Percentiles rank a stretch among this genome's conserved stretches.
phyloP scores from a whole-genome alignment of 2,329 filamentous ascomycete species.

The Alternaria arbusti region DNA sequence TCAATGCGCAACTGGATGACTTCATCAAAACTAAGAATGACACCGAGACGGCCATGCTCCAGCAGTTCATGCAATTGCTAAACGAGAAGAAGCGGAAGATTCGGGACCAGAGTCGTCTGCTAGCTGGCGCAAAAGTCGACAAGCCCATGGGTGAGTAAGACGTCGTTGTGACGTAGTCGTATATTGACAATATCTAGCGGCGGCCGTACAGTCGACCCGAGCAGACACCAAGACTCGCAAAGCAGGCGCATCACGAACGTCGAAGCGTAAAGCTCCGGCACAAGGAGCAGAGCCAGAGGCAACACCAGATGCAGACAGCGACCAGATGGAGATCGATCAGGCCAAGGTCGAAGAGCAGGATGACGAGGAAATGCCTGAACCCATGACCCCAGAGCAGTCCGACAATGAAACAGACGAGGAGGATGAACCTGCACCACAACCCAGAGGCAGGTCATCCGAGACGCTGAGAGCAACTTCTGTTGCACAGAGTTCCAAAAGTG shows the following conservation, averaged over 20 bases:
- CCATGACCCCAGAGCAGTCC: slow-evolving; percentile 44
- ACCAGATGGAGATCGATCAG: slow-evolving; percentile 43
- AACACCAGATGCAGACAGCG: slow-evolving; percentile 35
- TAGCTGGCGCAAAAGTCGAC: slow-evolving; percentile 61
- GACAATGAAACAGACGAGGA: slow-evolving; percentile 48
- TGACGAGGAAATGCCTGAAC: slow-evolving; percentile 28
- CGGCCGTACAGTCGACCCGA: slow-evolving; percentile 35
- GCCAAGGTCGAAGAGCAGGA: slow-evolving; percentile 34
- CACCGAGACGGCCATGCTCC: slow-evolving; percentile 70
- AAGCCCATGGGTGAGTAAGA: slow-evolving; percentile 33
- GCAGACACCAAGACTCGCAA: slow-evolving; percentile 36
- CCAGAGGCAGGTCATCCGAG: slow-evolving; percentile 21
- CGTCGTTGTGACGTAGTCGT: neutral
- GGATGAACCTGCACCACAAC: slow-evolving; percentile 22
- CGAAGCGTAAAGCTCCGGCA: slow-evolving; percentile 44
- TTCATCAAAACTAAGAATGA: slow-evolving; percentile 69
- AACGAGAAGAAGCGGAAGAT: slow-evolving; percentile 85
- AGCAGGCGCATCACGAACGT: slow-evolving; percentile 41
- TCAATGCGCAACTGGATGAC: slow-evolving; percentile 70
- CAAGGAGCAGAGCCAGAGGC: slow-evolving; percentile 30
- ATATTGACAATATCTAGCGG: slow-evolving; percentile 23
- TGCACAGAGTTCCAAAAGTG: slow-evolving; percentile 22
- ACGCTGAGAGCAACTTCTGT: slow-evolving; percentile 24
- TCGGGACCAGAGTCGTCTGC: slow-evolving; percentile 70
- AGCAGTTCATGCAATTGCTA: slow-evolving; percentile 72